Evolutionary conservation across 441 rosid genomes (phyloP).

Genomic region (Gossypium davidsonii): DNA sequence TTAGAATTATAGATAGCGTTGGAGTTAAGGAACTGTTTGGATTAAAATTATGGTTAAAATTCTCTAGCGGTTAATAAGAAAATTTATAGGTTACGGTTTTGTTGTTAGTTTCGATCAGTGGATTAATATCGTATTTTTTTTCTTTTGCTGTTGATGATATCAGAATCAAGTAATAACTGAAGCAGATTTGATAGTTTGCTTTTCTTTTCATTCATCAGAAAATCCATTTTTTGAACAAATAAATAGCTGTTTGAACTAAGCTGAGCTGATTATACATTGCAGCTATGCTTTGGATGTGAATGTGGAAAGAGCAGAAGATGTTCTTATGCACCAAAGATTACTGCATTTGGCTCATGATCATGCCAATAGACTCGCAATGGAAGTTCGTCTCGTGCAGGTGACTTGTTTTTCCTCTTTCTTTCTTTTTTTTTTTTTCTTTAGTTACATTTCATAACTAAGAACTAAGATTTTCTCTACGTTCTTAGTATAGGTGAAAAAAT

Average conservation of each 20-base stretch:
- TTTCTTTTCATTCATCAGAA: not conserved
- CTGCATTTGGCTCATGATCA: slow-evolving; percentile 53
- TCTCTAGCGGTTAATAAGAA: not conserved
- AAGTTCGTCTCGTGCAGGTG: slow-evolving; percentile 61
- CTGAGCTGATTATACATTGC: slow-evolving; percentile 4
- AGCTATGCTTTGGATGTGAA: slow-evolving; percentile 73
- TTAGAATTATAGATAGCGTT: not conserved
- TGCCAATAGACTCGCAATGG: slow-evolving; percentile 45
- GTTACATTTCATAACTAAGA: not conserved
- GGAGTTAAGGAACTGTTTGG: not conserved
- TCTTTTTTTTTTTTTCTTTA: not conserved
- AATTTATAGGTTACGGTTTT: not conserved
- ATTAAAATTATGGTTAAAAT: not conserved
- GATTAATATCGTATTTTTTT: not conserved
- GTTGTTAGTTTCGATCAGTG: not conserved
- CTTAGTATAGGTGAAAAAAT: not conserved
- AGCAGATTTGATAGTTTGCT: not conserved
- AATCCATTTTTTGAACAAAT: not conserved
- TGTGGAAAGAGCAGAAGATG: slow-evolving; percentile 68
- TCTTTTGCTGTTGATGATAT: not conserved
- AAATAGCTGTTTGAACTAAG: not conserved
- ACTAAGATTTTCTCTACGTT: not conserved
- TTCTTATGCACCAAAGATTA: slow-evolving; percentile 56
- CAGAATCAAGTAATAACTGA: not conserved
- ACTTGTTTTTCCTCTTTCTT: slow-evolving; percentile 3